Conservation (phyloP, 2,329 filamentous ascomycete genomes). For the Camptophora hylomeconis region DNA sequence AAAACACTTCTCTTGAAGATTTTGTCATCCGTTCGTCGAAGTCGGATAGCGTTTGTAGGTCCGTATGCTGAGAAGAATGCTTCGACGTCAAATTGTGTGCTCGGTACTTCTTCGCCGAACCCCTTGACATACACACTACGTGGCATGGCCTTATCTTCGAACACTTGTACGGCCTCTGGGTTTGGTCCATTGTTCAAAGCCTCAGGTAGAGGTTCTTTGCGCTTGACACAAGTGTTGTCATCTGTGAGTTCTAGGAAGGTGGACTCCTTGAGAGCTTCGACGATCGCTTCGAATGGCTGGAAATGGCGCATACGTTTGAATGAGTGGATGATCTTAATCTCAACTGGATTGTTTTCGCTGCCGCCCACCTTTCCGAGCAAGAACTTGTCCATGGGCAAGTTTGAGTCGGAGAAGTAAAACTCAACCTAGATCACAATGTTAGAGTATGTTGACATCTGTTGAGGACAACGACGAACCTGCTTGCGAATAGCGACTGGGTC, state of each 20-base stretch:
- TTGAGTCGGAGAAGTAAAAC: conserved; percentile 90
- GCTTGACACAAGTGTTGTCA: conserved; percentile 57
- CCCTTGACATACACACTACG: conserved; percentile 86
- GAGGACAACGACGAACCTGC: conserved; percentile 44
- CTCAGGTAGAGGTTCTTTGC: conserved; percentile 56
- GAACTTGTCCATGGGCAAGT: conserved; percentile 79
- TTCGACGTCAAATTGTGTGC: conserved; percentile 88
- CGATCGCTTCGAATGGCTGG: conserved; percentile 71
- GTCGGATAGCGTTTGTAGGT: conserved; percentile 66
- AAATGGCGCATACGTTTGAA: conserved; percentile 97
- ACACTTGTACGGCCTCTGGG: conserved; percentile 39
- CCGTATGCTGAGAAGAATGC: conserved; percentile 77
- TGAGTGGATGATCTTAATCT: conserved; percentile 61
- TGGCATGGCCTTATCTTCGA: conserved; percentile 54
- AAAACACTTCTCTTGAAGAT: conserved; percentile 95
- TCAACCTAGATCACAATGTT: conserved; percentile 54
- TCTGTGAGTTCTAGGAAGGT: conserved; percentile 60
- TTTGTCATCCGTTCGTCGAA: conserved; percentile 61
- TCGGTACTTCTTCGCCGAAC: conserved; percentile 72
- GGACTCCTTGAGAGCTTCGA: conserved; percentile 71
- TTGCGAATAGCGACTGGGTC: conserved; percentile 72
- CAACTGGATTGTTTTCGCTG: conserved; percentile 65
- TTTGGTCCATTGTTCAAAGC: conserved; percentile 41
- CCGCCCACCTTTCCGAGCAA: conserved; percentile 69
- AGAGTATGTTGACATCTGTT: background rate